A percentile compares a stretch with the other conserved stretches of the same genome.
phyloP scores from a whole-genome alignment of 768 basidiomycete species.

The Podaxis sp. region DNA sequence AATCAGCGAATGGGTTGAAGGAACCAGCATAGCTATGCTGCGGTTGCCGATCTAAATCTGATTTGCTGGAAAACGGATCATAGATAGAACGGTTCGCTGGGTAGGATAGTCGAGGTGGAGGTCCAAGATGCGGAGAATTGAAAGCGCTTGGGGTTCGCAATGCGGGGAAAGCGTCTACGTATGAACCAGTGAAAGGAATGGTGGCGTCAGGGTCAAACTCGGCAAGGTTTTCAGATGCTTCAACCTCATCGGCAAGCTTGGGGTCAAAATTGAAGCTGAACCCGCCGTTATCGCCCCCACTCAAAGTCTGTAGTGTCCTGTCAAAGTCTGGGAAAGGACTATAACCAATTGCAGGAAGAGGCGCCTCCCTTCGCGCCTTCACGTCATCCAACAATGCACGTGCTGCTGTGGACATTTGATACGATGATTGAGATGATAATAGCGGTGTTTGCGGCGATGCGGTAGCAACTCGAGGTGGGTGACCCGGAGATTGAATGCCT shows the following conservation, averaged over 20 bases:
- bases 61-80: constrained; percentile 35
- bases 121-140: constrained; percentile 28
- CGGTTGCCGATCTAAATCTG: constrained; percentile 27
- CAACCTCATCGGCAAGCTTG: constrained; percentile 56
- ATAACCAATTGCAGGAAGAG: constrained; percentile 32
- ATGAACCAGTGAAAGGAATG: constrained; percentile 63
- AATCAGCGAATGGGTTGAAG: constrained; percentile 80
- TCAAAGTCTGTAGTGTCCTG: constrained; percentile 73
- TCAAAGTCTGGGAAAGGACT: constrained; percentile 91
- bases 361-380: constrained; percentile 67
- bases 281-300: constrained; percentile 60
- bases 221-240: constrained; percentile 38
- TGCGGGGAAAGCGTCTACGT: constrained; percentile 69
- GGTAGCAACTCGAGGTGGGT: constrained; percentile 46
- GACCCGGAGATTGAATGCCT: constrained; percentile 58
- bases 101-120: constrained; percentile 56
- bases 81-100: constrained; percentile 51
- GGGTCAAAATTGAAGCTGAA: constrained; percentile 90
- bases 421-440: constrained; percentile 58
- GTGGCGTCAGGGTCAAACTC: constrained; percentile 52
- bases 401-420: constrained; percentile 86
- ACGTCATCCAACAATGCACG: constrained; percentile 84
- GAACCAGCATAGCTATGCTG: constrained; percentile 63
- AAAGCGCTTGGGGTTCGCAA: constrained; percentile 37
- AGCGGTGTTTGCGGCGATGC: constrained; percentile 51